These are phyloP conservation scores for Rhodotorula sp. DNA, from an alignment of 1,284 basidiomycete species.

Conservation along the genomic window DNA sequence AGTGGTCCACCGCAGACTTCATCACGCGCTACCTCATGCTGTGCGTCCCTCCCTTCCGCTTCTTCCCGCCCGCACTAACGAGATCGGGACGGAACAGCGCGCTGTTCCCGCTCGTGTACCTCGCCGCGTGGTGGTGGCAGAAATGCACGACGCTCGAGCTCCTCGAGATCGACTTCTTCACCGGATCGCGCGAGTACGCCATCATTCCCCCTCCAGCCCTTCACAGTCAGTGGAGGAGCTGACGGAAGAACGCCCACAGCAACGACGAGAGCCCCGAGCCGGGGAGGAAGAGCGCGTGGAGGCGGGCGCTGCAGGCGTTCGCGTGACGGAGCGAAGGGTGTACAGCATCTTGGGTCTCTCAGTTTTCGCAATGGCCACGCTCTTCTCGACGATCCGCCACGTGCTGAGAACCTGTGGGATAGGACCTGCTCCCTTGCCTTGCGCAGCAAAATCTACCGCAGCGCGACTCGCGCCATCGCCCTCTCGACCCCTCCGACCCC, in stretches of 20 bases:
- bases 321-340: not conserved
- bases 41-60: not conserved
- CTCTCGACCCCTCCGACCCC: constrained; percentile 7
- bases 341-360: not conserved
- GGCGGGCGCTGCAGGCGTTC: not conserved
- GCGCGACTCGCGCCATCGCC: constrained; percentile 19
- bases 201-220: not conserved
- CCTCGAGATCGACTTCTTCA: constrained; percentile 19
- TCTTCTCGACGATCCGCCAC: too few relatives aligned
- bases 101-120: constrained; percentile 14
- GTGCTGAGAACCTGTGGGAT: too few relatives aligned
- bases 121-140: not conserved
- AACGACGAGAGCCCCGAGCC: constrained; percentile 20
- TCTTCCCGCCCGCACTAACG: not conserved
- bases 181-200: constrained; percentile 13
- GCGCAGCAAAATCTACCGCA: not conserved
- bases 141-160: not conserved
- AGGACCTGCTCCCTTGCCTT: not conserved
- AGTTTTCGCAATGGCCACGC: not conserved
- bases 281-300: not conserved
- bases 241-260: not conserved
- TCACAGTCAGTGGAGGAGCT: not conserved
- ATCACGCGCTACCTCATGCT: constrained; percentile 20
- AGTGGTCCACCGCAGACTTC: constrained; percentile 11
- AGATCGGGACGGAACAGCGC: not conserved